Base-by-base conservation (phyloP, 306 rosid genomes). In the Alnus rubra region DNA sequence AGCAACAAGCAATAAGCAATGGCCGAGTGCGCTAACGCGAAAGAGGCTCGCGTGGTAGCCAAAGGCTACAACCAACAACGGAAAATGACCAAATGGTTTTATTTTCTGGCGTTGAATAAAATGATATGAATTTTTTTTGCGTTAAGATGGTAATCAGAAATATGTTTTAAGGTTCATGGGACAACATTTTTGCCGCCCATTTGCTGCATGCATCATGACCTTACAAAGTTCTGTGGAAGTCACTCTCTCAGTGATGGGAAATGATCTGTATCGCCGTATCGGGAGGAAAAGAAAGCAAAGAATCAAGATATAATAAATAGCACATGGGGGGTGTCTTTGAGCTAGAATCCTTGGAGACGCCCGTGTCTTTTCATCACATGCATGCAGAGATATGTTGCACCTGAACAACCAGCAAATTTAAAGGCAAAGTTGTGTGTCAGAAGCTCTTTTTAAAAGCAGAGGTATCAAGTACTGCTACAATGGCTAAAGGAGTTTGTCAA, bases 341-440 rank as follows among this genome's bases (percentile, higher is more conserved):
- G 68, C 37, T 31, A 31, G 14, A 62, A 62, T 62, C 12, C 14
- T 15, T 62, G 2, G 2, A 64, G 15, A 64, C 48, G 2, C 4
- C 69, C 13, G 14, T 63, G 28, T 64, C 48, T 5, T 35, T 35
- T 64, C 45, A 63, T 63, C 69, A 15, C 42, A 64, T 39, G 74
- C 39, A 63, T 39, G 74, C 28, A 19, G 47, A 47, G 23, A 4
- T 35, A 11, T 50, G 44, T 67, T 68, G 44, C 64, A 70, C 76
- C 81, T 78, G 45, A 23, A 54, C 53, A 31, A 75, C 39, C 51
- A 42, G 6, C 45, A 5, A 39, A 33, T 58, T 31, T 33, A 76
- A 19, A 19, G 33, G 31, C 64, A 58, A 7, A 35, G 2, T 15
- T 64, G 23, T 1, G 10, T 8, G 28, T 62, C 68, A 35, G 14